Evolutionary conservation across 2,329 filamentous ascomycete species (phyloP), one percentile per base, ranked within the genome.

Genomic region (Nigrospora oryzae): DNA sequence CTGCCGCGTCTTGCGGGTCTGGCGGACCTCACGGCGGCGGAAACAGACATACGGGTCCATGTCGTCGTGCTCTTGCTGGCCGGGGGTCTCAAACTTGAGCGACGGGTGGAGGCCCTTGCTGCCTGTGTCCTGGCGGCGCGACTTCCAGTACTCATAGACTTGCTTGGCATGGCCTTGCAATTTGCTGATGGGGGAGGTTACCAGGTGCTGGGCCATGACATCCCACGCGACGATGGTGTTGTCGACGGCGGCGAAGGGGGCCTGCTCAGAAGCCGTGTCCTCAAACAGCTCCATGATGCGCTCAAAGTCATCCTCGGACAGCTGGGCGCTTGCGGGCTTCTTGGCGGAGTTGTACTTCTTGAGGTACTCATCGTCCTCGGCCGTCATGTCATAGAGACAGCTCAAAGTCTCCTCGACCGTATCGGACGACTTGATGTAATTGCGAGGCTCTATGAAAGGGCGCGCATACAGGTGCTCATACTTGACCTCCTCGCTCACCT

Each of bases 1-100:
- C 54, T 88, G 89, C 59, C 93, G 80, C 34, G 93, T 98, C 70
- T 97, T 98, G 56, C 93, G 86, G 41, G 89, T 91, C 63, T 95
- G 89, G 46, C 93, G 84, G 39, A 95, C 87, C 66, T 98, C 93
- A 51, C 93, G 86, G 55, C 93, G 83, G 61, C 93, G 82, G 78
- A 98, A 98, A 68, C 93, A 98, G 58, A 98, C 90, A 68, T 95
- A 98, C 40, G 93, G 93, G 66, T 98, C 93, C 56, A 87, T 81
- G 62, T 98, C 93, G 64, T 98, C 93, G 49, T 84, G 94, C 53
- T 97, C 91, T 61, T 89, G 86, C 51, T 93, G 89, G 11, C 40
- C 40, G 12, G 40, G 40, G 39, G 84, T 94, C 69, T 98, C 93
- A 53, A 95, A 93, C 70, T 96, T 96, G 62, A 97, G 79, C 17